These are phyloP conservation scores for Claviceps sp. DNA, from an alignment of 2,329 filamentous ascomycete species.

Conservation along the genomic window DNA sequence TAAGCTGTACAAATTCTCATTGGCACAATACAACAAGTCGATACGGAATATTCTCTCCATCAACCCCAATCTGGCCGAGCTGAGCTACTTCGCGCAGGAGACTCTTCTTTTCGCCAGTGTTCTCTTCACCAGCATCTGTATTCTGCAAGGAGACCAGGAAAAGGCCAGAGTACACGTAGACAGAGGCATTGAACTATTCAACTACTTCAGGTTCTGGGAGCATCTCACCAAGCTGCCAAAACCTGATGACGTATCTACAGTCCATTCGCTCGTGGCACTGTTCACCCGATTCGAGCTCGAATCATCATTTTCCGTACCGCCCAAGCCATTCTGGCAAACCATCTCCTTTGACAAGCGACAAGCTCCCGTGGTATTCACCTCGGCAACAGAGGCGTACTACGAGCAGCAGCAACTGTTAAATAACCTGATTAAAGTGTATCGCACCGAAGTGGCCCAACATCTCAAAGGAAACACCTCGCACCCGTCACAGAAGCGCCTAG, in stretches of 20 bases:
- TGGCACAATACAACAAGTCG: slow-evolving; percentile 8
- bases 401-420: slow-evolving; percentile 2
- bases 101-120: slow-evolving; percentile 8
- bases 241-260: neutral
- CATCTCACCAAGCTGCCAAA: neutral
- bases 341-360: slow-evolving; percentile 1
- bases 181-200: slow-evolving; percentile 5
- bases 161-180: slow-evolving; percentile 7
- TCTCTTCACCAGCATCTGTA: slow-evolving; percentile 7
- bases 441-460: neutral
- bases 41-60: slow-evolving; percentile 6
- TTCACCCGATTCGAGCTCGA: slow-evolving; percentile 7
- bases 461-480: neutral
- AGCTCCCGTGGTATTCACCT: neutral
- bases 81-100: slow-evolving; percentile 4
- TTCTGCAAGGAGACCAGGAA: slow-evolving; percentile 5
- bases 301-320: neutral
- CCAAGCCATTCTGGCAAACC: slow-evolving; percentile 1
- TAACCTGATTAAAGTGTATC: slow-evolving; percentile 2
- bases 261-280: slow-evolving; percentile 7
- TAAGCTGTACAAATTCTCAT: slow-evolving; percentile 5
- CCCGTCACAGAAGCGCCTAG: neutral
- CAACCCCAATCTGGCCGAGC: neutral
- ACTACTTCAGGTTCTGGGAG: slow-evolving; percentile 8
- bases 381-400: slow-evolving; percentile 1